Evolutionary conservation across 164 flowering plant species (phyloP), one percentile per base, ranked within the genome.

Genomic region (Nymphaea colorata): DNA sequence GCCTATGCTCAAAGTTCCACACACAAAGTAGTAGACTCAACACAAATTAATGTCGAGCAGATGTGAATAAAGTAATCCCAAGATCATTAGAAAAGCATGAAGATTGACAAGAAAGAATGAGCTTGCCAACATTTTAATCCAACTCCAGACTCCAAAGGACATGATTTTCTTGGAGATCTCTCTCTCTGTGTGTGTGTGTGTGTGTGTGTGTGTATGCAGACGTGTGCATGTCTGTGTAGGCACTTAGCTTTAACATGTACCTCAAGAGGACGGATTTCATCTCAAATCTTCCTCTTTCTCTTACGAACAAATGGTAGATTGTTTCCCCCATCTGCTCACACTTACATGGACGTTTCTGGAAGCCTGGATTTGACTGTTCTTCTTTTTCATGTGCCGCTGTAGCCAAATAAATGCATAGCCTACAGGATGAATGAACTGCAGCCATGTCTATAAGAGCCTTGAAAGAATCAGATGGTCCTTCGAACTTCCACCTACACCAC

Each of bases 371-470:
- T 59, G 74, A 77, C 71, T 65, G 77, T 77, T 91, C 96, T 73
- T 94, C 96, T 69, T 79, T 71, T 69, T 87, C 91, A 15, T 74
- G 81, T 65, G 84, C 85, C 67, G 51, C 67, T 18, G 99, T 87
- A 11, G 99, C 99, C 64, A 94, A 77, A 79, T 79, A 84, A 71
- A 94, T 85, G 82, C 99, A 94, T 45, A 94, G 87, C n/a, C 99
- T 95, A 77, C 99, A 94, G 5, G 99, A 94, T 8, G 99, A 94
- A 68, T 94, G 99, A 15, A 94, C 98, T 15, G 98, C 96, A 15
- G 99, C 96, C 99, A 94, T 91, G 78, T 94, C 98, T 74, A 94
- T 88, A 42, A 94, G 87, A 41, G 99, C 98, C 81, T 91, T 94
- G 83, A 94, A 94, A 60, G 96, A 87, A 80, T 92, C 99, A 63